Conservation (phyloP, 805 yeast species). For the Schizosaccharomyces japonicus region DNA sequence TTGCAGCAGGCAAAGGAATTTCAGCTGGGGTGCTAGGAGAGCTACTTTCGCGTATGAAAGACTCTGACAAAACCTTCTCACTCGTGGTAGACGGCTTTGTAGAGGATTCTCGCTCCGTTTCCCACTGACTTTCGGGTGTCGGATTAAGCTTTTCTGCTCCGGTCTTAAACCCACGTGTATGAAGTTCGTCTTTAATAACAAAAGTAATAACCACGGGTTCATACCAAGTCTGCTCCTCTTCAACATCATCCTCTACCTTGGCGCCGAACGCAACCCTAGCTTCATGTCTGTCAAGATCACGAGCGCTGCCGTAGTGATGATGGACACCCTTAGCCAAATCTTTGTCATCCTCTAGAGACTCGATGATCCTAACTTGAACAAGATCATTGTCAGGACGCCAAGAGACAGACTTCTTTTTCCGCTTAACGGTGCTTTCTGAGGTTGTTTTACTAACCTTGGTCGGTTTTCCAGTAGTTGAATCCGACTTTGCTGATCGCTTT, state of each 20-base stretch:
- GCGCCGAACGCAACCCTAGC: slow-evolving; percentile 4
- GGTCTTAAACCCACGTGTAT: not conserved
- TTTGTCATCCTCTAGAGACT: slow-evolving; percentile 7
- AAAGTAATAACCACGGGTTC: not conserved
- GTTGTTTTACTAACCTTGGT: not conserved
- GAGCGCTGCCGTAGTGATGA: slow-evolving; percentile 2
- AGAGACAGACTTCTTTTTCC: slow-evolving; percentile 14
- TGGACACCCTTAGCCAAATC: not conserved
- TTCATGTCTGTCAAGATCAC: slow-evolving; percentile 5
- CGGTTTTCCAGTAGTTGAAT: not conserved
- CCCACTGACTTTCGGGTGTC: not conserved
- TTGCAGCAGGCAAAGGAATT: no score
- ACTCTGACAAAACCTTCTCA: no score
- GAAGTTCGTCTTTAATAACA: not conserved
- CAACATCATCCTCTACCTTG: not conserved
- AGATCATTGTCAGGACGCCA: slow-evolving; percentile 16
- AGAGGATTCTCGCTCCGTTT: not conserved
- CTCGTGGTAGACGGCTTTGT: not conserved
- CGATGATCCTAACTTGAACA: slow-evolving; percentile 15
- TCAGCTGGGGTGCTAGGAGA: no score
- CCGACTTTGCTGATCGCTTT: not conserved
- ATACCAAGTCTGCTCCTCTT: slow-evolving; percentile 2
- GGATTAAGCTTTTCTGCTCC: not conserved
- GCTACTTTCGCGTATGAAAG: no score
- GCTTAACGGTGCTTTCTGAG: not conserved